Evolutionary conservation across 805 yeast species (phyloP).

Genomic region (Kodamaea neixiangensis): DNA sequence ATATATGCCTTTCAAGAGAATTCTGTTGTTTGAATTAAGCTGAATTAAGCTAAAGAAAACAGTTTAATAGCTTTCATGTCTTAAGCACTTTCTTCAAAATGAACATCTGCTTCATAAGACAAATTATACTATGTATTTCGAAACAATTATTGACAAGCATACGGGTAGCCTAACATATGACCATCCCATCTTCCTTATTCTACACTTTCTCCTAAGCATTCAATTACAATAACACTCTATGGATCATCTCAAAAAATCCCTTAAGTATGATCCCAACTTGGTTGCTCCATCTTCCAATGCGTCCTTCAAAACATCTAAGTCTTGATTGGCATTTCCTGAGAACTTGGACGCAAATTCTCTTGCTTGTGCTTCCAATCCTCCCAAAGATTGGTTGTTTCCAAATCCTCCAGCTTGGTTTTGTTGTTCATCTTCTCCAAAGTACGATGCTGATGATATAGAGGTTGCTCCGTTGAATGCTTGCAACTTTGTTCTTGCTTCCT

Average conservation of each 20-base stretch:
- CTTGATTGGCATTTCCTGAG: constrained; percentile 80
- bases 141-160: too few relatives aligned
- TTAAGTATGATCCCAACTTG: constrained; percentile 77
- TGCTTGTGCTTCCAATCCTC: constrained; percentile 58
- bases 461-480: constrained; percentile 84
- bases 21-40: not conserved
- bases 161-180: too few relatives aligned
- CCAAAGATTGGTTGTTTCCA: constrained; percentile 26
- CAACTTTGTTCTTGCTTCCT: constrained; percentile 80
- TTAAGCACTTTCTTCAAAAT: too few relatives aligned
- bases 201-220: not conserved
- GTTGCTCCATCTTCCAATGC: constrained; percentile 94
- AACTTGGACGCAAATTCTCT: constrained; percentile 68
- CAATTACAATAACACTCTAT: not conserved
- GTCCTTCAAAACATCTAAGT: constrained; percentile 83
- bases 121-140: too few relatives aligned
- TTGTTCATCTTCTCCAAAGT: constrained; percentile 83
- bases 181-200: not conserved
- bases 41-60: not conserved
- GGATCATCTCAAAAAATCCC: constrained; percentile 70
- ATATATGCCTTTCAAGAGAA: not conserved
- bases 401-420: constrained; percentile 17
- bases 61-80: too few relatives aligned
- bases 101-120: too few relatives aligned
- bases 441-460: constrained; percentile 87